Percentiles rank a stretch among this genome's conserved stretches.
These are phyloP conservation scores for Mortierella sp. DNA, from an alignment of 371 early-diverging fungal genomes.

Conservation along the genomic window DNA sequence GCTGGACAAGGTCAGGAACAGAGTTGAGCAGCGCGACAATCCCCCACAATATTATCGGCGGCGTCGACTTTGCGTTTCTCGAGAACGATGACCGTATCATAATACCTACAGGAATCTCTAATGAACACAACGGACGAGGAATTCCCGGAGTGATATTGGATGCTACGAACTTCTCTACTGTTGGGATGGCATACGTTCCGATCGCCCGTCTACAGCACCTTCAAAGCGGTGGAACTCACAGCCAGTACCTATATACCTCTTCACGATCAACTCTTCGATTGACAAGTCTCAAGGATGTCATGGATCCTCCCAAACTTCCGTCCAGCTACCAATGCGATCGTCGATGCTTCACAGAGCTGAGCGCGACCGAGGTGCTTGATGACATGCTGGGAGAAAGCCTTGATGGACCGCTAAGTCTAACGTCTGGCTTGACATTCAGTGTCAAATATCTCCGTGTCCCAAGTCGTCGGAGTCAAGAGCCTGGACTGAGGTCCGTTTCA, in stretches of 20 bases:
- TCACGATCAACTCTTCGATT: background rate
- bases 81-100: background rate
- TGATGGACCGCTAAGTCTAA: too few relatives aligned
- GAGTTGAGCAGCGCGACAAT: too few relatives aligned
- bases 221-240: background rate
- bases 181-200: background rate
- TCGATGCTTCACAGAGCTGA: background rate
- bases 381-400: too few relatives aligned
- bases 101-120: too few relatives aligned
- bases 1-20: background rate
- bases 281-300: background rate
- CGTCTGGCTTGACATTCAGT: too few relatives aligned
- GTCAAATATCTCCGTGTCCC: too few relatives aligned
- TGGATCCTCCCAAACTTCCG: background rate
- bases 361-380: too few relatives aligned
- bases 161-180: too few relatives aligned
- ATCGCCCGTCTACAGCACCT: background rate
- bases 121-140: background rate
- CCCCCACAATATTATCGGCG: too few relatives aligned
- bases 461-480: too few relatives aligned
- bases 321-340: background rate
- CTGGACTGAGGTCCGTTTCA: background rate
- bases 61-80: background rate
- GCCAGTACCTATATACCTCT: background rate
- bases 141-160: background rate